Conservation (phyloP, 192 early-diverging fungal species). For the Lobosporangium transversale region DNA sequence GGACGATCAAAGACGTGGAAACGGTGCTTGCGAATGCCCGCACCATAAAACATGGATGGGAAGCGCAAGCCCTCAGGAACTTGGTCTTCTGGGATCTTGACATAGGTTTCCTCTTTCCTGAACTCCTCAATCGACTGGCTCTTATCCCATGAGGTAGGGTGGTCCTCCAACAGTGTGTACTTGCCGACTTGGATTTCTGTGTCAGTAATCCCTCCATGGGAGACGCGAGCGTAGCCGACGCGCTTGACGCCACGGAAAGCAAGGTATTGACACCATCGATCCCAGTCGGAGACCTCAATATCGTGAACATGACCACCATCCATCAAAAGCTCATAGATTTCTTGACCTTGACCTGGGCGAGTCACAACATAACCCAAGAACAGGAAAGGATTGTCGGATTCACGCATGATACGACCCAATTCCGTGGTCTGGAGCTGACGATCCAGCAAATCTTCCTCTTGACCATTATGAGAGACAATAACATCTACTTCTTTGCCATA, state of each 20-base stretch:
- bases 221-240: constrained; percentile 78
- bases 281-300: constrained; percentile 78
- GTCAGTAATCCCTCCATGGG: constrained; percentile 83
- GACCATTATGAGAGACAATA: constrained; percentile 85
- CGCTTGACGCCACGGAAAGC: constrained; percentile 81
- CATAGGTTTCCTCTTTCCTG: constrained; percentile 66
- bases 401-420: constrained; percentile 80
- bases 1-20: constrained; percentile 86
- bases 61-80: constrained; percentile 67
- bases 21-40: constrained; percentile 75
- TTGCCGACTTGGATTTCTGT: constrained; percentile 87
- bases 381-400: constrained; percentile 77
- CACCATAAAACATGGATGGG: constrained; percentile 73
- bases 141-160: constrained; percentile 35
- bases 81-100: constrained; percentile 63
- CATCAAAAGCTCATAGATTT: constrained; percentile 70
- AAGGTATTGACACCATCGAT: constrained; percentile 89
- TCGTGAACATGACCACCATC: constrained; percentile 76
- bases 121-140: constrained; percentile 40
- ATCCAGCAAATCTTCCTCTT: constrained; percentile 80
- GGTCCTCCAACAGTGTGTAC: constrained; percentile 68
- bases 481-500: constrained; percentile 83
- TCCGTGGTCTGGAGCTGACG: constrained; percentile 80
- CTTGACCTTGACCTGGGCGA: constrained; percentile 66
- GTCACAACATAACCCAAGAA: constrained; percentile 88